Percentiles rank a stretch among this genome's conserved stretches.
These are phyloP conservation scores for Aspergillus terreus DNA, from an alignment of 2,329 filamentous ascomycete species.

Conservation along the genomic window DNA sequence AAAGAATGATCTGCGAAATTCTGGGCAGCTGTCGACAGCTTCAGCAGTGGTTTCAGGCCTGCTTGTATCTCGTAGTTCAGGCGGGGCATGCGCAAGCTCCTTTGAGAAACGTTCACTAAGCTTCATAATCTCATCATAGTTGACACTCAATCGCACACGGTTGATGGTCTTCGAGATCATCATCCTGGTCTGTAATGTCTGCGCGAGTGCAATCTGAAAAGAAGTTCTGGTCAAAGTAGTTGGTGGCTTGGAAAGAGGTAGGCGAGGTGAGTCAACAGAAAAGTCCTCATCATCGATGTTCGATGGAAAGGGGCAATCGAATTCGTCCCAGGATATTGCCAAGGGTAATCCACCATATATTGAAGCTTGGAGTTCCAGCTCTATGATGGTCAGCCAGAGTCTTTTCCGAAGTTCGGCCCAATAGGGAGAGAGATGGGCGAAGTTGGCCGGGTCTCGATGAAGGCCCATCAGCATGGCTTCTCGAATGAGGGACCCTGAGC, in stretches of 20 bases:
- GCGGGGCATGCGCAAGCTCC: neutral
- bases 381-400: neutral
- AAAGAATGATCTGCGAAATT: neutral
- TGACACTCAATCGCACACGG: neutral
- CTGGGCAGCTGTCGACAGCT: neutral
- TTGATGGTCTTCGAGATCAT: neutral
- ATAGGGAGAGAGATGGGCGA: neutral
- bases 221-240: neutral
- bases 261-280: neutral
- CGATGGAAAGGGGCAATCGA: neutral
- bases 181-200: neutral
- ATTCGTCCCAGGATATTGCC: constrained; percentile 1
- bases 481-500: neutral
- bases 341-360: neutral
- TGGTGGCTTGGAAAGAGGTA: neutral
- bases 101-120: neutral
- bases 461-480: constrained; percentile 1
- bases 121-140: neutral
- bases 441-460: constrained; percentile 1
- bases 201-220: neutral
- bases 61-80: neutral
- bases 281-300: neutral
- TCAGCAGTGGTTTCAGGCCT: neutral
- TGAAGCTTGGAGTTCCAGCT: neutral
- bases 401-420: neutral